phyloP scores from a whole-genome alignment of 169 alveolate species.

The Sarcocystis neurona region DNA sequence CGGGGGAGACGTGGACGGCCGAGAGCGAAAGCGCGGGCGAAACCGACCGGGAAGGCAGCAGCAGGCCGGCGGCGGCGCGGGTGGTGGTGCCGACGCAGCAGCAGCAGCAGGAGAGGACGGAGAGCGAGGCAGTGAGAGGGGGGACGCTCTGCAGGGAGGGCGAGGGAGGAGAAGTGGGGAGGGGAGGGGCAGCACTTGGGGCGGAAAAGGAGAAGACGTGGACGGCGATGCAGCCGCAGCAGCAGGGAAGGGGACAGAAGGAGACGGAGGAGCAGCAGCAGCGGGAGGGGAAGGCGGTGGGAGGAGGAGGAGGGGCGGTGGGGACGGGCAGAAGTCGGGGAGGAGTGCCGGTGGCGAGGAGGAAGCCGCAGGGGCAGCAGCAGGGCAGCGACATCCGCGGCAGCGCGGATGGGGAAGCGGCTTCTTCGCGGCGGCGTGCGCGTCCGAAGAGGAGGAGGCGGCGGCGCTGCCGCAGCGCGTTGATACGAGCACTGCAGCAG shows the following conservation, averaged over 20 bases:
- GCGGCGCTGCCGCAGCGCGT: constrained; percentile 48
- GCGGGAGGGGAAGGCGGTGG: neutral
- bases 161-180: neutral
- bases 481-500: constrained; percentile 39
- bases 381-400: too few relatives aligned
- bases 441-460: too few relatives aligned
- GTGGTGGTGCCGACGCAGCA: neutral
- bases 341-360: neutral
- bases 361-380: neutral
- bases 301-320: too few relatives aligned
- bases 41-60: too few relatives aligned
- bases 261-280: neutral
- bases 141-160: neutral
- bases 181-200: neutral
- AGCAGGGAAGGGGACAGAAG: too few relatives aligned
- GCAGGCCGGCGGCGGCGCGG: constrained; percentile 11
- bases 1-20: neutral
- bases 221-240: too few relatives aligned
- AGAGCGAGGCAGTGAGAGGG: neutral
- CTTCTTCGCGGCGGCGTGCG: neutral
- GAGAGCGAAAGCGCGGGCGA: neutral
- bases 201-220: too few relatives aligned
- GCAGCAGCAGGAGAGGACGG: too few relatives aligned
- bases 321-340: neutral
- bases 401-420: neutral